Percentiles rank a stretch among this genome's conserved stretches.
Conservation (phyloP, 2,329 filamentous ascomycete species). For the Cladorrhinum sp. region DNA sequence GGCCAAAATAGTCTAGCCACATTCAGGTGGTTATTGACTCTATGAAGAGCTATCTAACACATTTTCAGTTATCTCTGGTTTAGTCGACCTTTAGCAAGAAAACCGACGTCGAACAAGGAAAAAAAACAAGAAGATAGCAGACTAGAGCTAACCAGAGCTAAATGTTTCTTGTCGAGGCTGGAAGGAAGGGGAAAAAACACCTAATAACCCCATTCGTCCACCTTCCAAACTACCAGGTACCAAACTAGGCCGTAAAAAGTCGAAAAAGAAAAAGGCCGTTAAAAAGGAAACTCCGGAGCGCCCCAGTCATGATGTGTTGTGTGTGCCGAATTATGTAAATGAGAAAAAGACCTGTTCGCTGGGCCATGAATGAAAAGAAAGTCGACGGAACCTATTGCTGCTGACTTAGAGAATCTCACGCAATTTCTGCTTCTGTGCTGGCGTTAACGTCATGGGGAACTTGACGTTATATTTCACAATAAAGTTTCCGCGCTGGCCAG, state of each 20-base stretch:
- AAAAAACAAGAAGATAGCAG: not conserved
- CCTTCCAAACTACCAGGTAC: not conserved
- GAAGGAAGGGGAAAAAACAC: not conserved
- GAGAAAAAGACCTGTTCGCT: not conserved
- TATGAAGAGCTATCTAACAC: not conserved
- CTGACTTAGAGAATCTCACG: slow-evolving; percentile 67
- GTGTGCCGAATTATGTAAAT: not conserved
- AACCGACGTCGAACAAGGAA: not conserved
- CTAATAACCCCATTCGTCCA: not conserved
- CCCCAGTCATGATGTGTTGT: slow-evolving; percentile 1
- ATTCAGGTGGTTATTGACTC: not conserved
- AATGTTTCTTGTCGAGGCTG: not conserved
- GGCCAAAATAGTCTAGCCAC: not conserved
- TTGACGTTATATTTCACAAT: slow-evolving; percentile 88
- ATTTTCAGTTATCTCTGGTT: not conserved
- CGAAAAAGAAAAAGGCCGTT: not conserved
- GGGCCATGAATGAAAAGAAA: slow-evolving; percentile 1
- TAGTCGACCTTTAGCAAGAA: not conserved
- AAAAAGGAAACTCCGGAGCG: slow-evolving; percentile 3
- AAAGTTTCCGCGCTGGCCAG: slow-evolving; percentile 79
- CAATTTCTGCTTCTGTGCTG: slow-evolving; percentile 74
- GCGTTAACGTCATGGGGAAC: slow-evolving; percentile 76
- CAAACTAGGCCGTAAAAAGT: not conserved
- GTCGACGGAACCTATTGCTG: not conserved
- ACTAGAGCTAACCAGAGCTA: not conserved